Evolutionary conservation across 192 early-diverging fungal genomes (phyloP).

Genomic region (Globomyces pollinis-pini): DNA sequence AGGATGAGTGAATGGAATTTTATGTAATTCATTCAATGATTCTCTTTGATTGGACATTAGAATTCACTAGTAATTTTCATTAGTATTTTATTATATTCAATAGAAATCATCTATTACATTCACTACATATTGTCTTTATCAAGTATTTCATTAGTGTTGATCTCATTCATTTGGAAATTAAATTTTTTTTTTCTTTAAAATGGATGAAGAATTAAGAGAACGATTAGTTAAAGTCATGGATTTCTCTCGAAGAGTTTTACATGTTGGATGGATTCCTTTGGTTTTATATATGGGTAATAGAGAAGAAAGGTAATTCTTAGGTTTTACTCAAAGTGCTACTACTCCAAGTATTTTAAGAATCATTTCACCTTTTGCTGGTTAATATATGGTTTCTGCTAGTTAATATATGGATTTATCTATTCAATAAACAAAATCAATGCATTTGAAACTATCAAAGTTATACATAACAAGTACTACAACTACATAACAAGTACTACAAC

Average conservation of each 20-base stretch:
- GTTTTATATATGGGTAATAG: constrained; percentile 4
- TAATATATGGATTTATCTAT: not conserved
- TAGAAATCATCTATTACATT: too few species aligned
- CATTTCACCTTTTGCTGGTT: constrained; percentile 12
- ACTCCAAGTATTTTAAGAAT: constrained; percentile 7
- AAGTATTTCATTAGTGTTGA: too few species aligned
- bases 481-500: too few species aligned
- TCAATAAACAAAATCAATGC: not conserved
- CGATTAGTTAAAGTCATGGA: constrained; percentile 1
- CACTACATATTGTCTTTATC: too few species aligned
- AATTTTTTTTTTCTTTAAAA: not conserved
- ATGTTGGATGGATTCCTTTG: constrained; percentile 11
- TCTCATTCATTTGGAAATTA: not conserved
- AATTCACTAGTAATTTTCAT: too few species aligned
- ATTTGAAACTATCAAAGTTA: not conserved
- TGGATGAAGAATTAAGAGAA: constrained; percentile 8
- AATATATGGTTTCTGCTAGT: not conserved
- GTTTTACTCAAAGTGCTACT: not conserved
- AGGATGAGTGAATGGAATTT: too few species aligned
- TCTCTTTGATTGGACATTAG: too few species aligned
- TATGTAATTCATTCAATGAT: too few species aligned
- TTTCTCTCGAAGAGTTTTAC: not conserved
- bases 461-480: not conserved
- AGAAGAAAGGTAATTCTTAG: not conserved
- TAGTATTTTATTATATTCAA: too few species aligned